Base-by-base conservation (phyloP, 495 filamentous ascomycete genomes). In the Xylaria grammica region DNA sequence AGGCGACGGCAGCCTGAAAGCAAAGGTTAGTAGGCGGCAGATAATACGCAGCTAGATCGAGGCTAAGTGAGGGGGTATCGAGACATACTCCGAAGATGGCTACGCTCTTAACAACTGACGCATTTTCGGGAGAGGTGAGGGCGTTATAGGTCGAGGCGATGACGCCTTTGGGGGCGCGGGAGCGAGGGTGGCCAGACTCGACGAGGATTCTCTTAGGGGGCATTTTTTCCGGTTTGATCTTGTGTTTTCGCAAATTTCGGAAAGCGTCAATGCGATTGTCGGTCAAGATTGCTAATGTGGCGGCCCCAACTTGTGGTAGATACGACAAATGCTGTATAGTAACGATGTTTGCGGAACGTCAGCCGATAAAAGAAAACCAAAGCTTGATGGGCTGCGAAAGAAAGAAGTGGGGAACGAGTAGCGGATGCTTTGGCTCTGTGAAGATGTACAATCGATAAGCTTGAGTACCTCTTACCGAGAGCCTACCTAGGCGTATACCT, bases 51-150 rank as follows among this genome's bases (percentile, higher is more conserved):
- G 29, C 27, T 24, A 8, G 26, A 19, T 26, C 30, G 24, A 34
- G 2, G 15, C 34, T 11, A 7, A 7, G 60, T 13, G 22, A 36
- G 32, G n/a, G 24, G 32, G 24, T 9, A 29, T 27, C 22, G 10
- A n/a, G 4, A 85, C 90, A 65, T 81, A 94, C 91, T 55, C 87
- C 87, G 72, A 93, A 93, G 54, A 91, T 72, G 63, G 87, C 79
- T 61, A 93, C 69, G 69, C 90, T 92, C 72, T 87, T 84, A 65
- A 93, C 88, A 63, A 93, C 85, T 60, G 87, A 83, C 51, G 88
- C 82, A 77, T 94, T 93, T 77, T 94, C 91, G 29, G 90, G 78
- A 59, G 84, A 83, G 46, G 86, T 91, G 71, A 91, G 64, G 65
- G 89, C 80, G 48, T 84, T 82, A 76, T 91, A 92, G 62, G 84